Base-by-base conservation (phyloP, 2,329 filamentous ascomycete genomes). In the Aspergillus niger region DNA sequence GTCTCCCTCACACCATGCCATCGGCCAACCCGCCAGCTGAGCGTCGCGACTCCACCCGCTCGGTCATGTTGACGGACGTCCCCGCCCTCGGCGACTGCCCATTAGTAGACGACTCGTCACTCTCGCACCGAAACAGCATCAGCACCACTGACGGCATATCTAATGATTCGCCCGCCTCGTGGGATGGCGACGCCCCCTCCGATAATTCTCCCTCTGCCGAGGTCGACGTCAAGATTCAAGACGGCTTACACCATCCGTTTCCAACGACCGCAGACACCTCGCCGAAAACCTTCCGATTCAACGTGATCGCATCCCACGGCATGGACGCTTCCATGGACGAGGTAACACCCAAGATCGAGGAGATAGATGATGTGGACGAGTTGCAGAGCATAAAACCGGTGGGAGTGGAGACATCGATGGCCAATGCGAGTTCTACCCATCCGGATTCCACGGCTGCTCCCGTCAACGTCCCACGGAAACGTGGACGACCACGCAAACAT, bases 401-500 rank as follows among this genome's bases (percentile, higher is more conserved):
- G n/a, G 67, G 70, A 44, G 69, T 69, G 67, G 70, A 66, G 63
- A 59, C 65, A 36, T 36, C 32, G 41, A 60, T 61, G 57, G 61
- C 55, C 60, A 64, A 67, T 59, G 60, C 64, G 41, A 63, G 60
- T 48, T 57, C 62, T 26, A 55, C 56, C 58, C 63, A 65, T 51
- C 55, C 62, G n/a, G 61, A 64, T 55, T 49, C 63, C 63, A 60
- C 72, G 71, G 73, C 67, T 61, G 65, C 64, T 70, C 69, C 74
- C 69, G 74, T 66, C 59, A 64, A 67, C 51, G 70, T 74, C 65
- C 76, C 76, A 77, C 82, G 89, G 69, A 89, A 89, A 67, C 86
- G 92, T 70, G 92, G 92, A 36, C 85, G 92, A 57, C 92, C 92
- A 54, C 85, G 92, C 75, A 96, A 96, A 79, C 87, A 92, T 68